Conservation (phyloP, 768 basidiomycete species). For the Lyophyllum atratum region DNA sequence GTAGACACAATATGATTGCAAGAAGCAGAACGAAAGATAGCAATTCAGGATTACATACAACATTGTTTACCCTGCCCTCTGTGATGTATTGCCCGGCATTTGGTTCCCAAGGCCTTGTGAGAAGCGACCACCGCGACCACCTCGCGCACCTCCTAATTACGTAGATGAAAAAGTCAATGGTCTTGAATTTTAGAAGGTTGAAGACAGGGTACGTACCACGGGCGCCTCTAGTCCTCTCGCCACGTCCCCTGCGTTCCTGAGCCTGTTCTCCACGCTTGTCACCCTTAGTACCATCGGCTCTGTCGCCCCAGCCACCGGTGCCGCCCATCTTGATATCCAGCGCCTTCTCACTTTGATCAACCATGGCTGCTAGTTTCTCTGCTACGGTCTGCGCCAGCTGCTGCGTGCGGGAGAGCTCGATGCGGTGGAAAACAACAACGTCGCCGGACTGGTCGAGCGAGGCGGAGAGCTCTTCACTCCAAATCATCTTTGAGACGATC, state of each 20-base stretch:
- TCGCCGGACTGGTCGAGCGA: conserved; percentile 90
- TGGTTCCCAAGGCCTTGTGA: conserved; percentile 83
- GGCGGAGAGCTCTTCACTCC: conserved; percentile 93
- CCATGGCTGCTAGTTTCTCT: conserved; percentile 82
- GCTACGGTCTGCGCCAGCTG: conserved; percentile 88
- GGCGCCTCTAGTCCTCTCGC: conserved; percentile 64
- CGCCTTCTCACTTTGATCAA: conserved; percentile 91
- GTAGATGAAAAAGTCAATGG: neutral
- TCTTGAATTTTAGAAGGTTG: neutral
- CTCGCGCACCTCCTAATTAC: conserved; percentile 52
- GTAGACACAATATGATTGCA: neutral
- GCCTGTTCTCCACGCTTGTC: conserved; percentile 82
- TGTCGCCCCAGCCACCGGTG: conserved; percentile 61
- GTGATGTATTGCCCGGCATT: conserved; percentile 52
- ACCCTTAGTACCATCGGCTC: conserved; percentile 68
- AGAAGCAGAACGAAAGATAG: neutral
- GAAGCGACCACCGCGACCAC: conserved; percentile 80
- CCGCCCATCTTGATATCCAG: conserved; percentile 84
- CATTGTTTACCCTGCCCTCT: conserved; percentile 27
- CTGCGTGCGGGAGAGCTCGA: conserved; percentile 86
- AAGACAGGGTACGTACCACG: conserved; percentile 47
- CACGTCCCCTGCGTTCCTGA: conserved; percentile 75
- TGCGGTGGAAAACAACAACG: conserved; percentile 91
- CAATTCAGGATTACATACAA: neutral
- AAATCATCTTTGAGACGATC: conserved; percentile 97